Base-by-base conservation (phyloP, 768 basidiomycete species). In the Chiua virens region DNA sequence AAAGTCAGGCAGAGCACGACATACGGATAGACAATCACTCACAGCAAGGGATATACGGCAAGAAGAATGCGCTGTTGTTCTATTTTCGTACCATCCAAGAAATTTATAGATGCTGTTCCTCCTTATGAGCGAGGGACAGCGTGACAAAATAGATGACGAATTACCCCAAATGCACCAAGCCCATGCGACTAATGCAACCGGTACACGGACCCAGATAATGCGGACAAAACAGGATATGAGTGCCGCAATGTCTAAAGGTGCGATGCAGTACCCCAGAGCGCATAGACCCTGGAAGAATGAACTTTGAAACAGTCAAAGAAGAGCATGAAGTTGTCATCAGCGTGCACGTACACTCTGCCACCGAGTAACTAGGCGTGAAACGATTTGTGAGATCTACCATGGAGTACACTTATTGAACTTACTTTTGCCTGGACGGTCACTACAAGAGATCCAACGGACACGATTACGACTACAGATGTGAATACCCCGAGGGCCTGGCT, bases 381-480 rank as follows among this genome's bases (percentile, higher is more conserved):
- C 21, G 13, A 49, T 55, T 6, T 25, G 42, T 30, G 18, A 50
- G 40, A 41, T 27, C 25, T 3, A 38, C 39, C 25, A 45, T 27
- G 28, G 18, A 4, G 35, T 45, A 5, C 13, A 13, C 20, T 18
- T 23, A n/a, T 27, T 28, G 8, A 23, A 63, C 69, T 27, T 56
- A 89, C 90, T 78, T 98, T 98, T 15, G 95, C 92, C 70, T 98
- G 96, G n/a, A 98, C 75, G 0, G 96, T 98, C 8, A 98, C 92
- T 0, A 88, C 80, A 27, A 97, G 74, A 14, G 94, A 93, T 5
- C 96, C 96, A 13, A 97, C 64, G 5, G 92, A 92, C 52, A 96
- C 87, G 47, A 98, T 88, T 17, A 89, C 92, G 38, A 98, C 83
- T n/a, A 97, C 93, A 50, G 85, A 87, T 0, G 95, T 95, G 71